phyloP scores from a whole-genome alignment of 768 basidiomycete species.

The Pleurotus citrinopileatus region DNA sequence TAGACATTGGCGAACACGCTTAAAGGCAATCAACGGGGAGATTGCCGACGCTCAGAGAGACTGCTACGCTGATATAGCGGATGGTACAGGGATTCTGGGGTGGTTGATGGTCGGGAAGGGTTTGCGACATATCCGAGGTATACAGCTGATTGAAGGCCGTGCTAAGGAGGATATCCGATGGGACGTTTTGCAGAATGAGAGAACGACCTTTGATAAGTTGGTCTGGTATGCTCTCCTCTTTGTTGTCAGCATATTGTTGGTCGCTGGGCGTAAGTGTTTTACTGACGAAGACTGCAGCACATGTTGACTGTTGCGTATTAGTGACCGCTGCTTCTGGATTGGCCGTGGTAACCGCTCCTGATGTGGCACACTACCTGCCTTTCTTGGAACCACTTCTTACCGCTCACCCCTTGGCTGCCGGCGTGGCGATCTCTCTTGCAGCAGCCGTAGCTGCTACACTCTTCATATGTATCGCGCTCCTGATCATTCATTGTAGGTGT shows the following conservation, averaged over 20 bases:
- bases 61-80: slow-evolving; percentile 70
- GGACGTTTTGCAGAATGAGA: slow-evolving; percentile 68
- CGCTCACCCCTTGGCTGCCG: slow-evolving; percentile 50
- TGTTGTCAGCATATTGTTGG: slow-evolving; percentile 49
- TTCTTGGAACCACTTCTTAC: slow-evolving; percentile 56
- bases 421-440: slow-evolving; percentile 64
- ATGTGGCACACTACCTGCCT: slow-evolving; percentile 67
- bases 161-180: slow-evolving; percentile 84
- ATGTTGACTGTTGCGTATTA: slow-evolving; percentile 23
- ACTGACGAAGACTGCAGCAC: slow-evolving; percentile 2
- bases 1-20: slow-evolving; percentile 61
- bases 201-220: slow-evolving; percentile 39
- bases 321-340: slow-evolving; percentile 73
- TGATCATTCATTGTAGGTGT: slow-evolving; percentile 54
- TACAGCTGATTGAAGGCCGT: slow-evolving; percentile 72
- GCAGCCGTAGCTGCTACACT: slow-evolving; percentile 61
- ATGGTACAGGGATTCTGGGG: slow-evolving; percentile 66
- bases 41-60: slow-evolving; percentile 67
- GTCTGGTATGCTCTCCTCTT: slow-evolving; percentile 59
- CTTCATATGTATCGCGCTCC: slow-evolving; percentile 54
- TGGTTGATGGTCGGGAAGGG: slow-evolving; percentile 79
- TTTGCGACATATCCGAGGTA: slow-evolving; percentile 55
- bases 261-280: slow-evolving; percentile 52
- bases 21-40: slow-evolving; percentile 72
- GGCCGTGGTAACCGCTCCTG: slow-evolving; percentile 64